Base-by-base conservation (phyloP, 1,284 basidiomycete species). In the Serendipita sp. region DNA sequence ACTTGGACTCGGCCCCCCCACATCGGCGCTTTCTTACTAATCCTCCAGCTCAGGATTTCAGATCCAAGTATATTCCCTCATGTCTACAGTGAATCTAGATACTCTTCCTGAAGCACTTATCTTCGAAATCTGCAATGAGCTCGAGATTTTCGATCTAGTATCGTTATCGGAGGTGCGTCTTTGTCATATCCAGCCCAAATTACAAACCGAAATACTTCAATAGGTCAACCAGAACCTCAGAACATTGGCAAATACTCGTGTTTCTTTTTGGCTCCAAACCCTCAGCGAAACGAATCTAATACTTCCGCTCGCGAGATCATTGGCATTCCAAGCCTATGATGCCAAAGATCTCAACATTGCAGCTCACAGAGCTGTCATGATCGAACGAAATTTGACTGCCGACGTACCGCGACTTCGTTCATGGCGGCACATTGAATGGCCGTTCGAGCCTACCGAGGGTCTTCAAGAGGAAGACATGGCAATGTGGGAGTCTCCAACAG, bases 51-150 rank as follows among this genome's bases (percentile, higher is more conserved):
- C 38, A 38, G 6, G 6, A 5, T 38, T 12, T 38, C 38, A 12
- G 38, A 38, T 38, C 12, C 38, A 12, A 38, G 5, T 38, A 38
- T 38, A 6, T 1, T 5, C 38, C 2, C 38, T 38, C 12, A 38
- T 38, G 12, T 38, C 38, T 8, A 49, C 53, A 58, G 30, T 58
- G 53, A 29, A 58, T n/a, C n/a, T 58, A 4, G 53, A 58, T 30
- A 26, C 53, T 10, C 53, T 58, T 22, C 53, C 53, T 30, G 53
- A 58, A 58, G 53, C 53, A n/a, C 32, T 58, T 10, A 58, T 58
- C 32, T 35, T 58, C 30, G 53, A 58, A 32, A 58, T 58, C 17
- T 58, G 53, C 53, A 35, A 58, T 26, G 17, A 58, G 10, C 53
- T 58, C 26, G 53, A 58, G 8, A 29, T 58, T 6, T 30, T 58